phyloP scores from a whole-genome alignment of 2,329 filamentous ascomycete genomes.

The Fusarium verrucosum region DNA sequence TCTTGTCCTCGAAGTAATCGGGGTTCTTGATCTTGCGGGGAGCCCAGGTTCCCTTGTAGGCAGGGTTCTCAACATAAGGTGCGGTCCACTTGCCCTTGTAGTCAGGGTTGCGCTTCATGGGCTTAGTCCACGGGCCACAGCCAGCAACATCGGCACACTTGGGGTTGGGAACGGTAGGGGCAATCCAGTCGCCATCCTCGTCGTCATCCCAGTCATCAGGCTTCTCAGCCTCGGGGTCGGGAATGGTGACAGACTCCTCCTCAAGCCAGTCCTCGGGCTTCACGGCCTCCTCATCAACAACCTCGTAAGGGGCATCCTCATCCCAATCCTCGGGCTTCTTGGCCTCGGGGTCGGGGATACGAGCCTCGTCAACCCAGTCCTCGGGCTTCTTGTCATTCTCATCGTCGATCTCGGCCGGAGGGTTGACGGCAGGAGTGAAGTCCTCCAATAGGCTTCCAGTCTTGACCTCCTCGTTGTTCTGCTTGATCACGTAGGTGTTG shows the following conservation, averaged over 20 bases:
- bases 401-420: conserved; percentile 93
- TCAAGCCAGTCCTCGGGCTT: conserved; percentile 97
- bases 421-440: conserved; percentile 94
- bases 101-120: conserved; percentile 90
- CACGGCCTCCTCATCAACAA: conserved; percentile 90
- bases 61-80: conserved; percentile 94
- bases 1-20: conserved; percentile 96
- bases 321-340: conserved; percentile 99
- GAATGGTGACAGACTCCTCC: conserved; percentile 80
- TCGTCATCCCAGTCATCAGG: conserved; percentile 99
- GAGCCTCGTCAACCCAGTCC: conserved; percentile 93
- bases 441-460: conserved; percentile 92
- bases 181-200: conserved; percentile 97
- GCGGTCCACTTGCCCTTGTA: conserved; percentile 99
- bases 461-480: conserved; percentile 89
- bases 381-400: conserved; percentile 92
- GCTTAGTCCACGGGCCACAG: conserved; percentile 91
- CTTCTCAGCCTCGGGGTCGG: conserved; percentile 96
- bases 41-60: conserved; percentile 95
- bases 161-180: conserved; percentile 91
- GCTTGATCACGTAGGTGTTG: conserved; percentile 92
- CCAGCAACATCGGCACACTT: conserved; percentile 94
- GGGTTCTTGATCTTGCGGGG: conserved; percentile 98
- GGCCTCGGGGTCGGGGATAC: conserved; percentile 90
- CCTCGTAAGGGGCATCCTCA: conserved; percentile 96